phyloP scores from a whole-genome alignment of 106 monocot genomes.

The Dendrobium chrysotoxum region DNA sequence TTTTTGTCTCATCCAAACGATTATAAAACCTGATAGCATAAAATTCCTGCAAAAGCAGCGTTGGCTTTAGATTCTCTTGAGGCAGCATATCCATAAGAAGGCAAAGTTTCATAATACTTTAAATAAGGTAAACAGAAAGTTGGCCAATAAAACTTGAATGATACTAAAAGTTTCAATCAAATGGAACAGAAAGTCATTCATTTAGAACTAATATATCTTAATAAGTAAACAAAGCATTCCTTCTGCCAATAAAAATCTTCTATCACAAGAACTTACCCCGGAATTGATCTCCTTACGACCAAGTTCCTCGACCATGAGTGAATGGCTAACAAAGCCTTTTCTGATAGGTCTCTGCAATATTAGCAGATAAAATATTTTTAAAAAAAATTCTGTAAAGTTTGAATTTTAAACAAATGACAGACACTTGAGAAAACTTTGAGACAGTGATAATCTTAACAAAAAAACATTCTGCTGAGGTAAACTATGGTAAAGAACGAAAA shows the following conservation, averaged over 20 bases:
- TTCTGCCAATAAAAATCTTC: background rate
- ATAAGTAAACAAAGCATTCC: background rate
- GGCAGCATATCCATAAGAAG: background rate
- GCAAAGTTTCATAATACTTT: no score
- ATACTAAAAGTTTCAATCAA: background rate
- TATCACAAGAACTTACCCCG: constrained; percentile 37
- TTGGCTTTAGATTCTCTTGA: background rate
- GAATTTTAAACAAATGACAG: background rate
- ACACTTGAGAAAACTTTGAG: background rate
- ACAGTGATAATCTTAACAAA: background rate
- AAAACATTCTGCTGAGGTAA: background rate
- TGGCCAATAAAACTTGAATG: background rate
- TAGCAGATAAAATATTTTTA: background rate
- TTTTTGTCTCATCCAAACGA: constrained; percentile 68
- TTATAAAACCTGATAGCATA: constrained; percentile 78
- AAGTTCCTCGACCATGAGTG: constrained; percentile 75
- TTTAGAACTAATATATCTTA: background rate
- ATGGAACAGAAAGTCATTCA: constrained; percentile 2
- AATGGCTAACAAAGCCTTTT: constrained; percentile 68
- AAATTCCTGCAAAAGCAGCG: constrained; percentile 39
- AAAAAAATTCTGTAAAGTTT: background rate
- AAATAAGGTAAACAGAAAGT: background rate
- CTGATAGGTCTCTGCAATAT: constrained; percentile 70
- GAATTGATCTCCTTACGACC: constrained; percentile 46
- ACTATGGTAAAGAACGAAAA: background rate